phyloP scores from a whole-genome alignment of 2,329 filamentous ascomycete genomes.

The Botrytis squamosa region DNA sequence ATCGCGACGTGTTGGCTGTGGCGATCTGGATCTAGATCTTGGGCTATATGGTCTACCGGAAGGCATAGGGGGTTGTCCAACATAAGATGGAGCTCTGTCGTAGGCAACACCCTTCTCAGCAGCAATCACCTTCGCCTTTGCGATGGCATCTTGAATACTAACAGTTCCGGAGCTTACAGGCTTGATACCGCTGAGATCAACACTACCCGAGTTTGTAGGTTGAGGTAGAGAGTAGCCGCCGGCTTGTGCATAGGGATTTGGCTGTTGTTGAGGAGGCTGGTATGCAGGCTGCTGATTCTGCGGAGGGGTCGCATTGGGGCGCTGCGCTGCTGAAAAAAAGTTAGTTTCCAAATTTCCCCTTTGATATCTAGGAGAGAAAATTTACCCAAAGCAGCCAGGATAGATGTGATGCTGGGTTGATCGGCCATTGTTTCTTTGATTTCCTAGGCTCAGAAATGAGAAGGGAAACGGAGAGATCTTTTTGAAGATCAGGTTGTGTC shows the following conservation, averaged over 20 bases:
- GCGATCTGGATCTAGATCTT: constrained; percentile 69
- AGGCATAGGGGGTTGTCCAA: constrained; percentile 45
- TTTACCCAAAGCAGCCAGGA: constrained; percentile 51
- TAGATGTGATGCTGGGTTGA: constrained; percentile 48
- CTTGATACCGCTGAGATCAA: constrained; percentile 78
- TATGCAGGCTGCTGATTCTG: constrained; percentile 42
- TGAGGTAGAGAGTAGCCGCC: constrained; percentile 44
- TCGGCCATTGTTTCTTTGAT: constrained; percentile 43
- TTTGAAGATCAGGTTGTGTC: constrained; percentile 2
- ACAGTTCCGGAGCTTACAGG: constrained; percentile 78
- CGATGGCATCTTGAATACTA: constrained; percentile 79
- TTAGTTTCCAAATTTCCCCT: constrained; percentile 24
- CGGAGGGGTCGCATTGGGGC: constrained; percentile 47
- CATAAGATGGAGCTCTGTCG: constrained; percentile 50
- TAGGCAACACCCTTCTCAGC: constrained; percentile 73
- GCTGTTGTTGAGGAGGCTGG: constrained; percentile 45
- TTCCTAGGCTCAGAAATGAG: not conserved
- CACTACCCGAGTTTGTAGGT: constrained; percentile 69
- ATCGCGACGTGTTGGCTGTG: constrained; percentile 65
- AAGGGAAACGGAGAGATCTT: not conserved
- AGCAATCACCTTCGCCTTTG: constrained; percentile 79
- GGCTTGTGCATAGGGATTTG: constrained; percentile 43
- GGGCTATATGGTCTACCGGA: constrained; percentile 61
- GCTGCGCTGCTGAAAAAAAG: constrained; percentile 46
- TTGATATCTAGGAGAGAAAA: constrained; percentile 3